These are phyloP conservation scores for Coccinonectria pachysandricola DNA, from an alignment of 2,329 filamentous ascomycete species.

Conservation along the genomic window DNA sequence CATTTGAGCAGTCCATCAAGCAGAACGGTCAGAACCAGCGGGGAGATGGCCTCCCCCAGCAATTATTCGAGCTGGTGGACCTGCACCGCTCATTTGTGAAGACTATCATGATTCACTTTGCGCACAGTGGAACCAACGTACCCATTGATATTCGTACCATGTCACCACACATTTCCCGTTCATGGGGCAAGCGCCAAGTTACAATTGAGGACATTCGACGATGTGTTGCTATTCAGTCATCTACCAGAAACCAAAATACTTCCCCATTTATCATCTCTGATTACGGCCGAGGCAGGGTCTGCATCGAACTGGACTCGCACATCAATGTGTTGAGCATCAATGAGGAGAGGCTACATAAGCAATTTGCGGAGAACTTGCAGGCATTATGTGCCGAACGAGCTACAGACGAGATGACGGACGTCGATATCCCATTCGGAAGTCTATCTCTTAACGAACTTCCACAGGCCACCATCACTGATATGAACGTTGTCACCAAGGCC, in stretches of 20 bases:
- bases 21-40: conserved; percentile 13
- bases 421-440: conserved; percentile 17
- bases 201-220: conserved; percentile 54
- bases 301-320: conserved; percentile 42
- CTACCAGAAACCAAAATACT: conserved; percentile 19
- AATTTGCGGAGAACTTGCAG: conserved; percentile 44
- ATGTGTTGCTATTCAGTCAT: conserved; percentile 51
- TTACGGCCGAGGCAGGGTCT: conserved; percentile 45
- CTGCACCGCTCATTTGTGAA: conserved; percentile 59
- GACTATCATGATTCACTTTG: conserved; percentile 57
- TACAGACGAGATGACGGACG: conserved; percentile 13
- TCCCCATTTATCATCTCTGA: conserved; percentile 37
- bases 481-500: conserved; percentile 28
- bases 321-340: conserved; percentile 31
- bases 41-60: conserved; percentile 32
- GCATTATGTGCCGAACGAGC: conserved; percentile 30
- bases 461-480: conserved; percentile 24
- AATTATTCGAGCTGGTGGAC: conserved; percentile 48
- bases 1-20: conserved; percentile 27
- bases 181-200: conserved; percentile 64
- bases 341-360: conserved; percentile 40
- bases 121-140: conserved; percentile 53
- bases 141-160: conserved; percentile 55
- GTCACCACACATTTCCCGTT: conserved; percentile 50
- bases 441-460: conserved; percentile 42